These are phyloP conservation scores for Magnolia changhungtana DNA, from an alignment of 164 flowering plant genomes.

Conservation along the genomic window DNA sequence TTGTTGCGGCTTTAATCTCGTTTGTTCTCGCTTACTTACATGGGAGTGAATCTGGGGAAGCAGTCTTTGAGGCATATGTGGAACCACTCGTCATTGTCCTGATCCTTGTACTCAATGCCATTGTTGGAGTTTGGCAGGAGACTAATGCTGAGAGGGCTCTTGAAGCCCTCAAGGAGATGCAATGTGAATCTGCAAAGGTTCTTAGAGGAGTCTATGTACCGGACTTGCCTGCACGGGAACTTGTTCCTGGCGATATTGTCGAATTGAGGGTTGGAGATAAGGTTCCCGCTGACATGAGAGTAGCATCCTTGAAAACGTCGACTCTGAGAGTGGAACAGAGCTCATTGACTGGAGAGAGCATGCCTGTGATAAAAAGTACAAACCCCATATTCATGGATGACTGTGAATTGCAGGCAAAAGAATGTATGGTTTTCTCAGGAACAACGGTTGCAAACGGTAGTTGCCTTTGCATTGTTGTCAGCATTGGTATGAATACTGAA, in stretches of 20 bases:
- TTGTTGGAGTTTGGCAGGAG: conserved; percentile 97
- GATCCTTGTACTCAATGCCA: conserved; percentile 74
- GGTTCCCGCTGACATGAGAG: conserved; percentile 91
- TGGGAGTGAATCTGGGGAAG: conserved; percentile 41
- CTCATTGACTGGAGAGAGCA: conserved; percentile 87
- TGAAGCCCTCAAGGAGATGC: conserved; percentile 88
- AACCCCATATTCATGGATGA: conserved; percentile 51
- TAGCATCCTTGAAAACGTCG: conserved; percentile 62
- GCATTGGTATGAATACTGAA: conserved; percentile 80
- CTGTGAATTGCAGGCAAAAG: conserved; percentile 85
- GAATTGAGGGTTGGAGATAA: conserved; percentile 82
- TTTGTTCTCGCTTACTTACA: conserved; percentile 62
- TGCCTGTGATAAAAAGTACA: conserved; percentile 70
- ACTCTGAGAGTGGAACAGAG: conserved; percentile 86
- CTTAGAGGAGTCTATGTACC: conserved; percentile 64
- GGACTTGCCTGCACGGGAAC: conserved; percentile 75
- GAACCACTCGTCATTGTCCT: conserved; percentile 79
- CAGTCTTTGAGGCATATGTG: conserved; percentile 68
- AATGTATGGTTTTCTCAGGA: conserved; percentile 87
- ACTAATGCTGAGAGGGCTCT: conserved; percentile 86
- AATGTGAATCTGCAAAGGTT: conserved; percentile 70
- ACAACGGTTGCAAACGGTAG: conserved; percentile 86
- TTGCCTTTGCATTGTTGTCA: conserved; percentile 61
- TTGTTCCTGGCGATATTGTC: conserved; percentile 88
- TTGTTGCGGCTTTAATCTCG: conserved; percentile 78